These are phyloP conservation scores for Pholiota molesta DNA, from an alignment of 768 basidiomycete species.

Conservation along the genomic window DNA sequence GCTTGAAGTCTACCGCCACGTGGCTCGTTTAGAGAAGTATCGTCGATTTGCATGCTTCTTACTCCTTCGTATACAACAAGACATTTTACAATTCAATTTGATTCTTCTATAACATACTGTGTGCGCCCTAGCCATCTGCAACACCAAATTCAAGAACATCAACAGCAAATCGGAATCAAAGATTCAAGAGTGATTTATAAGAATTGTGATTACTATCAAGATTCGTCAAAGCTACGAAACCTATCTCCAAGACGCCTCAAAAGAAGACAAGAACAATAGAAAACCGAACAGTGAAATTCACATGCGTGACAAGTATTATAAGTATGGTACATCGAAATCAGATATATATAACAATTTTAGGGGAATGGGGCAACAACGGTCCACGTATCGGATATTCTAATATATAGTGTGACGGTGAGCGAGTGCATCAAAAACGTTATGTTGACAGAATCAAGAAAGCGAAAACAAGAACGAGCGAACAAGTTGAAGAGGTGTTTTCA, in stretches of 20 bases:
- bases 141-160: neutral
- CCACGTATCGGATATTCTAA: neutral
- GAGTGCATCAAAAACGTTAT: neutral
- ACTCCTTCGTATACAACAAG: neutral
- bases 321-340: slow-evolving; percentile 5
- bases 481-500: neutral
- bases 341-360: neutral
- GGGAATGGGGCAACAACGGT: neutral
- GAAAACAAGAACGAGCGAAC: neutral
- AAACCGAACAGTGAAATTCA: neutral
- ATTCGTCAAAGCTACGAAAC: neutral
- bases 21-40: slow-evolving; percentile 7
- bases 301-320: slow-evolving; percentile 7
- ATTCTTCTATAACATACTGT: neutral
- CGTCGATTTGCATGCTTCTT: neutral
- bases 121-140: neutral
- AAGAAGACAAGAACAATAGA: too few species aligned
- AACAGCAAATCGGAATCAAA: neutral
- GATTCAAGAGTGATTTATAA: too few species aligned
- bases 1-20: neutral
- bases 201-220: too few species aligned
- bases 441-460: neutral
- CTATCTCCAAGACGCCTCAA: slow-evolving; percentile 1
- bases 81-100: slow-evolving; percentile 1
- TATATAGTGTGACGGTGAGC: neutral